Evolutionary conservation across 805 yeast genomes (phyloP), one percentile per base, ranked within the genome.

Genomic region (Ogataea ramenticola): DNA sequence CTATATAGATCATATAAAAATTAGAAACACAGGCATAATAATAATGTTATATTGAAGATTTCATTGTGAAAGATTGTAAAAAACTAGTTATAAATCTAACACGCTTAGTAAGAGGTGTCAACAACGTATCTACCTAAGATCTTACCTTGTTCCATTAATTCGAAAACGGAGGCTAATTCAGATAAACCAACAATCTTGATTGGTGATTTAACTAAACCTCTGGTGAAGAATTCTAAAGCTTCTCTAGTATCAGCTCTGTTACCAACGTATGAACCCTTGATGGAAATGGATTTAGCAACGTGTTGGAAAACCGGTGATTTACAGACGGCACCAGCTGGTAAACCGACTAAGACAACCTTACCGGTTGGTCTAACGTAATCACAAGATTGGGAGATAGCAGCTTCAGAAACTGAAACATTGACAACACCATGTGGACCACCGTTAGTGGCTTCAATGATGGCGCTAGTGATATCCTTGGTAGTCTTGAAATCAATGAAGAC

Each of bases 81-180:
- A 6, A 33, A n/a, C 21, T 17, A 33, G 15, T 16, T 20, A 15
- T 15, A 3, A 15, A 33, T 34, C 8, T 4, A 34, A 34, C 37
- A 34, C 36, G 36, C 39, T 36, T 36, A 36, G 14, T n/a, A 24
- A 19, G 40, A 37, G 26, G 40, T 31, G 15, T 78, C 84, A 52
- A 78, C 77, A 45, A 79, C 85, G 57, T 76, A 77, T 64, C 85
- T 70, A 50, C 85, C 85, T 54, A 74, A 67, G 55, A 79, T 75
- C 70, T 75, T 72, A 52, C 82, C 82, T 51, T 75, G 65, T 59
- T 77, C 81, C 83, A 77, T 76, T 56, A 70, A 64, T 46, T 71
- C 68, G 63, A 68, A 75, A 48, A 75, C 71, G 27, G 50, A 51
- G 40, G 75, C 70, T 52, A 77, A 65, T 51, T 72, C 71, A 35